Base-by-base conservation (phyloP, 768 basidiomycete genomes). In the Phylloporus sp. region DNA sequence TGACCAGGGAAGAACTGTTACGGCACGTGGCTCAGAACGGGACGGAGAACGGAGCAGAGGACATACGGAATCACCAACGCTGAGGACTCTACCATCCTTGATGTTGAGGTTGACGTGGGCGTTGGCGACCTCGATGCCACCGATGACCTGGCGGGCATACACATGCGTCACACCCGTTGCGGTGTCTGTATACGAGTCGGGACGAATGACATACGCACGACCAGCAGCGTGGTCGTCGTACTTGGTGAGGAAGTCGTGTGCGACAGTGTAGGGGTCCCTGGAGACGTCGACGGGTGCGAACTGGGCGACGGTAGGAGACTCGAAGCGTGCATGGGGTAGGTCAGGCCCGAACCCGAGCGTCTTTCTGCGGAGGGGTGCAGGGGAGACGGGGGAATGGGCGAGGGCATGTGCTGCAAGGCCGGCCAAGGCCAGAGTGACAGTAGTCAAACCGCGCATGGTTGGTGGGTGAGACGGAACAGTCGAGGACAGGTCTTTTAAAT, bases 61-160 rank as follows among this genome's bases (percentile, higher is more conserved):
- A 76, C 86, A 54, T 59, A 91, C 90, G 57, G 91, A 94, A 65
- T 86, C 88, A 40, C 94, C 94, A 60, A 85, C 91, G 1, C 91
- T 94, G 42, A 97, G 63, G 18, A 98, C 80, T 59, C 79, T 72
- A 39, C 91, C 93, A 49, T 88, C 80, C 70, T 85, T 85, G 69
- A 97, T 76, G 74, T 97, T 97, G 64, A 99, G 72, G 68, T 97
- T 97, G 74, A 97, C 81, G 70, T 97, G 88, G 26, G 89, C 91
- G 61, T 97, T 91, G 11, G 80, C 78, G 15, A 99, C 91, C 64
- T 95, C 91, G 40, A 95, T 73, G 13, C 91, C 93, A 51, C 88
- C 84, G 61, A 94, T 72, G 52, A 88, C 56, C 72, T 99, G 95
- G 59, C 86, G 80, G 55, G 87, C 84, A 66, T 95, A 95, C 59